Evolutionary conservation across 768 basidiomycete species (phyloP), one percentile per base, ranked within the genome.

Genomic region (Calvatia gigantea): DNA sequence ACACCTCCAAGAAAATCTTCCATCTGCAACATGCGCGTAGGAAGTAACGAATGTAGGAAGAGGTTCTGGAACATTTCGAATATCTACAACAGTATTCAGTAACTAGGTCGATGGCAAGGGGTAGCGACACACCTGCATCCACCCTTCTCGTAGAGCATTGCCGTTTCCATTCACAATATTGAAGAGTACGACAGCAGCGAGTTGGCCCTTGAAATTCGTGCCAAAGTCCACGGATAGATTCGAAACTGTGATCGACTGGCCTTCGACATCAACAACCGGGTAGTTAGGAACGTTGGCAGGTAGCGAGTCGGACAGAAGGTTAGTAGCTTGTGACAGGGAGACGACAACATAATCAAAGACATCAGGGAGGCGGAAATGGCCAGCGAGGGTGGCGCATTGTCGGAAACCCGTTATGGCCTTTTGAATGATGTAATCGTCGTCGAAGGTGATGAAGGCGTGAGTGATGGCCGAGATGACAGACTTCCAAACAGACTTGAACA

Each of bases 11-110:
- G 80, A 74, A 99, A 98, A 66, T 98, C 97, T 67, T 97, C 96
- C 91, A 97, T 95, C 68, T 96, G 93, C 9, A 97, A 74, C 89
- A 99, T 91, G 47, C 88, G 79, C 8, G 79, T 84, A 0, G 97
- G 97, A 15, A 99, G 75, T 23, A 98, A 77, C 15, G 95, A 95
- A 67, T 98, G 91, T 43, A 98, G 71, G 73, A 98, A 99, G 21
- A 99, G 75, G 31, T 94, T 97, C 65, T 95, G 89, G 72, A 96
- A 95, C 87, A 98, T 98, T 69, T 98, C 96, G 63, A 99, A 98
- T 52, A 99, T 93, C 90, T 97, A 54, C 43, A 6, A 23, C 17
- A 29, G 45, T 48, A 63, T 21, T 58, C 31, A 58, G 47, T 38
- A 37, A 19, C 29, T 37, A 48, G 25, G 19, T 33, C 37, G 44